A percentile compares a stretch with the other conserved stretches of the same genome.
These are phyloP conservation scores for Geotrichum histeridarum DNA, from an alignment of 1,139 yeast genomes.

Conservation along the genomic window DNA sequence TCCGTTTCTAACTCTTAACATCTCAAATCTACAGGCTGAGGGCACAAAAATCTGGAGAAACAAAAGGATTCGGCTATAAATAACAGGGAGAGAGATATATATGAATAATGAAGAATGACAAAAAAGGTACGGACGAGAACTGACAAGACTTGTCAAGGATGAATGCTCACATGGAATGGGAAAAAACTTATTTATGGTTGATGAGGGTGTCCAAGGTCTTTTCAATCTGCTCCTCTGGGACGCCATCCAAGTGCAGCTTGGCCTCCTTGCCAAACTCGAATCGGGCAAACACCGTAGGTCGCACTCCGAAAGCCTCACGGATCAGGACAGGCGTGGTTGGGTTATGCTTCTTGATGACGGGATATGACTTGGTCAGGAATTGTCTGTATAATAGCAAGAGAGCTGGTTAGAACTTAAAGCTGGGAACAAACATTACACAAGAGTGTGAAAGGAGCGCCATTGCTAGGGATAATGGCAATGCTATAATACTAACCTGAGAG, in stretches of 20 bases:
- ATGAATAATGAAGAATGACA: background rate
- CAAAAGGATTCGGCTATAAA: too few species aligned
- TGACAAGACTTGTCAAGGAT: background rate
- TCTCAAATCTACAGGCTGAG: too few species aligned
- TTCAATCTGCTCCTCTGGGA: constrained; percentile 22
- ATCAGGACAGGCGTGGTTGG: constrained; percentile 64
- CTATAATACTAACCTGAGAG: constrained; percentile 45
- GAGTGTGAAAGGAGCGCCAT: background rate
- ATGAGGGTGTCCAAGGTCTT: constrained; percentile 11
- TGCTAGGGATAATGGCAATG: too few species aligned
- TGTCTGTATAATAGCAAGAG: constrained; percentile 36
- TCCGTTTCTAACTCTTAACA: too few species aligned
- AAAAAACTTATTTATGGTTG: background rate
- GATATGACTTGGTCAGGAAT: constrained; percentile 58
- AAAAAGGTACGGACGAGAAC: background rate
- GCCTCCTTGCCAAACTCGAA: constrained; percentile 41
- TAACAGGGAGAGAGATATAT: background rate
- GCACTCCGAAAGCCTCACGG: constrained; percentile 68
- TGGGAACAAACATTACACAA: background rate
- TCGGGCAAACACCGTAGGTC: constrained; percentile 70
- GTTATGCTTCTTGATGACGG: constrained; percentile 51
- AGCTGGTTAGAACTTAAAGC: background rate
- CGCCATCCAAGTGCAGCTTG: constrained; percentile 33
- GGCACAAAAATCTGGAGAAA: too few species aligned
- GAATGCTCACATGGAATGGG: background rate